A percentile compares a stretch with the other conserved stretches of the same genome.
Evolutionary conservation across 257 asterid genomes (phyloP).

Genomic region (Mitragyna speciosa): DNA sequence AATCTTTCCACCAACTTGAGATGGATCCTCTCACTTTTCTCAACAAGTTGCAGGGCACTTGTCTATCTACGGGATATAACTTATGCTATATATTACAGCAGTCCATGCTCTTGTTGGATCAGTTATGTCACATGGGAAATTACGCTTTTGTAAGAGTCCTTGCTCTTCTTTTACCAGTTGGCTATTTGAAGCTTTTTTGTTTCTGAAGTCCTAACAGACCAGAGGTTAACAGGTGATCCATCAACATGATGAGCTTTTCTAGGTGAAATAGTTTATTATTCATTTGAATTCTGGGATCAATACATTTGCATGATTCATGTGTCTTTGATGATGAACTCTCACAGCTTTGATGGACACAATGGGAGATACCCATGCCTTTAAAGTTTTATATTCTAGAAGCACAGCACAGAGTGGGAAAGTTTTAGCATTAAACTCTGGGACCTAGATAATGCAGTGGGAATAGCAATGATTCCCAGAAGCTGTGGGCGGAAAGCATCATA

Average conservation of each 20-base stretch:
- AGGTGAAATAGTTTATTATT: neutral
- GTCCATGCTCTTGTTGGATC: neutral
- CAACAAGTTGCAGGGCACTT: neutral
- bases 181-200: neutral
- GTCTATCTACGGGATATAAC: neutral
- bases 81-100: neutral
- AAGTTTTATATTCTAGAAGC: neutral
- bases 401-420: neutral
- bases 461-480: constrained; percentile 16
- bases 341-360: neutral
- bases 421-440: neutral
- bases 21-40: neutral
- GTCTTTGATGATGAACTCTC: neutral
- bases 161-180: neutral
- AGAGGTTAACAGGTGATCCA: neutral
- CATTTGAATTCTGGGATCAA: neutral
- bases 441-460: constrained; percentile 9
- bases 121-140: neutral
- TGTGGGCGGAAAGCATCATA: neutral
- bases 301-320: neutral
- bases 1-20: neutral
- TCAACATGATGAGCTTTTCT: neutral
- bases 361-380: neutral
- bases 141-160: neutral
- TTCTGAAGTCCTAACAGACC: neutral